Conservation (phyloP, 805 yeast species). For the Blastobotrys americana region DNA sequence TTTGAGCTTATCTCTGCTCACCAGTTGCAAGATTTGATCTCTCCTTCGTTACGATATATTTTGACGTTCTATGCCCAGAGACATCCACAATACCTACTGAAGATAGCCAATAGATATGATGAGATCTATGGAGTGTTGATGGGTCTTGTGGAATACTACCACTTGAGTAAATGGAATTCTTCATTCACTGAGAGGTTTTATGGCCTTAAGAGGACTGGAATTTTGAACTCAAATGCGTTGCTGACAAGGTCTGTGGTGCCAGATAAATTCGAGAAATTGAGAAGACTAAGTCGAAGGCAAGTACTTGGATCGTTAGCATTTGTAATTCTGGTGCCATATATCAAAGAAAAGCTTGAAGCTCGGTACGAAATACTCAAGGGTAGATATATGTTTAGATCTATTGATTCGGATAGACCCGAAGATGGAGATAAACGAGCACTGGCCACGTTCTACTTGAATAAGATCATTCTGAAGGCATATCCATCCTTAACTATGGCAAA, state of each 20-base stretch:
- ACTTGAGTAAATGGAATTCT: constrained; percentile 67
- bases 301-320: constrained; percentile 43
- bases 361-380: constrained; percentile 59
- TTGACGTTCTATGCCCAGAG: constrained; percentile 72
- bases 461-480: constrained; percentile 48
- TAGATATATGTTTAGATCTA: constrained; percentile 44
- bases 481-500: constrained; percentile 49
- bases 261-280: constrained; percentile 41
- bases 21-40: constrained; percentile 66
- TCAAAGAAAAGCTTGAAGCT: constrained; percentile 60
- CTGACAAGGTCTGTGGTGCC: constrained; percentile 27
- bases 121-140: constrained; percentile 59
- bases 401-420: constrained; percentile 27
- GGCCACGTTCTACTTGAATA: constrained; percentile 24
- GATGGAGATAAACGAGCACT: constrained; percentile 11
- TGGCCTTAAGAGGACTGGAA: constrained; percentile 62
- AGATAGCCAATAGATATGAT: constrained; percentile 63
- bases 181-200: constrained; percentile 89
- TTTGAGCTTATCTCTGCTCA: constrained; percentile 80
- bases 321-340: constrained; percentile 58
- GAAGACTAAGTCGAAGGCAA: constrained; percentile 50
- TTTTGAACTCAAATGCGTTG: constrained; percentile 25
- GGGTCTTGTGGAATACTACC: constrained; percentile 62
- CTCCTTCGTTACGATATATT: constrained; percentile 77
- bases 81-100: constrained; percentile 62